Base-by-base conservation (phyloP, 805 yeast species). In the Lachancea sp. region DNA sequence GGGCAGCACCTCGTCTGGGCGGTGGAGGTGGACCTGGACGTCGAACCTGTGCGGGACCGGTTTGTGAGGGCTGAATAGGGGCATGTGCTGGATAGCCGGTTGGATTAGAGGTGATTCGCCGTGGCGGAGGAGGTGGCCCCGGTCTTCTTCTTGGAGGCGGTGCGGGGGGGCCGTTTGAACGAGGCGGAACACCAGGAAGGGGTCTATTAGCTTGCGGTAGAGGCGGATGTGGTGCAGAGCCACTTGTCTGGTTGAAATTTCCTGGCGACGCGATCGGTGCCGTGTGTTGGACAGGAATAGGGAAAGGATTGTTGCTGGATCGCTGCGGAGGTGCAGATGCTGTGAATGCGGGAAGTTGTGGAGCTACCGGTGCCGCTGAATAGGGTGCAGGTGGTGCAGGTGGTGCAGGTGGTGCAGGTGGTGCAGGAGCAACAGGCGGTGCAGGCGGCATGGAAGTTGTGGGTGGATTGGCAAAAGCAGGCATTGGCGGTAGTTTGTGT, bases 1-100 rank as follows among this genome's bases (percentile, higher is more conserved):
- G 66, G 10, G 59, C 62, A 8, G 63, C 59, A 5, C 63, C 60
- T 18, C 63, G 54, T 34, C 62, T 57, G 36, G 63, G 53, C 1
- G 65, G 64, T 13, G 65, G 64, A 17, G 61, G 44, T 16, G 51
- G 43, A 8, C 44, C 49, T 31, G 56, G 42, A 12, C 48, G 42
- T 16, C 22, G 29, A 16, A 7, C 29, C 13, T 33, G 31, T 9
- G 43, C 18, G 3, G 43, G 32, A 29, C 25, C 42, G 11, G 42
- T 20, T 18, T 25, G 26, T 27, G 52, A 39, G n/a, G 49, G 50
- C 31, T 32, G 44, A 26, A 27, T 34, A 38, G 26, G 33, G 20
- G 38, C 37, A n/a, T 42, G 37, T 13, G 41, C n/a, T 27, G 45
- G 48, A 30, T 22, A 26, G 11, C 42, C 46, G 2, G 45, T 33